Evolutionary conservation across 2,329 filamentous ascomycete species (phyloP).

Genomic region (Stromatinia cepivora): DNA sequence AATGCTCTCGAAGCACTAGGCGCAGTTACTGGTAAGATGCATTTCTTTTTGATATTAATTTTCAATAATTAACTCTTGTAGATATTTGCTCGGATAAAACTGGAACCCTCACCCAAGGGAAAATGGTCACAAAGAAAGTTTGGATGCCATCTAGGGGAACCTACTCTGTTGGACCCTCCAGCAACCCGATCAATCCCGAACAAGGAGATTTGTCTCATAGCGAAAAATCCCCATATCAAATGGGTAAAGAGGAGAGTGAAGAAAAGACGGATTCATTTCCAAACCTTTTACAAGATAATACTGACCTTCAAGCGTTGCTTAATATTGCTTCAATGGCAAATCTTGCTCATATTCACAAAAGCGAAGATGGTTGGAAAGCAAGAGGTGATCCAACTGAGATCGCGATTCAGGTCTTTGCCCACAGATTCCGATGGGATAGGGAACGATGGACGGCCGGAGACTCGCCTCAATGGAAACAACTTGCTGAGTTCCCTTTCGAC

Average conservation of each 20-base stretch:
- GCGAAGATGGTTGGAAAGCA: conserved; percentile 57
- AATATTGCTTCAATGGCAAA: conserved; percentile 66
- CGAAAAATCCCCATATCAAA: conserved; percentile 36
- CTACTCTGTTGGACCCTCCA: conserved; percentile 52
- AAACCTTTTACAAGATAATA: conserved; percentile 49
- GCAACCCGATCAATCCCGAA: conserved; percentile 53
- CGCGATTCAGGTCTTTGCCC: conserved; percentile 72
- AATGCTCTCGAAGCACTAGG: conserved; percentile 57
- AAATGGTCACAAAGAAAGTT: conserved; percentile 52
- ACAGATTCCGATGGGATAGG: conserved; percentile 65
- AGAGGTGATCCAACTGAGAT: conserved; percentile 71
- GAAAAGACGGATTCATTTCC: conserved; percentile 5
- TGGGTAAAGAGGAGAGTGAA: background rate
- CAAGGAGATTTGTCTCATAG: conserved; percentile 46
- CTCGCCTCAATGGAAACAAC: conserved; percentile 54
- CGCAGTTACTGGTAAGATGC: conserved; percentile 55
- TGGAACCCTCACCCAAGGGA: conserved; percentile 61
- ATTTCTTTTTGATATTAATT: background rate
- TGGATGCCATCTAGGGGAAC: conserved; percentile 55
- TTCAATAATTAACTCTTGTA: conserved; percentile 45
- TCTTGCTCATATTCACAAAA: conserved; percentile 60
- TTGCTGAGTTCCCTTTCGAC: conserved; percentile 72
- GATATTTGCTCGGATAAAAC: conserved; percentile 75
- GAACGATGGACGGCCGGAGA: conserved; percentile 52
- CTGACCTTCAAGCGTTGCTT: conserved; percentile 55